Conservation (phyloP, 495 filamentous ascomycete species). For the Podospora fimiseda region DNA sequence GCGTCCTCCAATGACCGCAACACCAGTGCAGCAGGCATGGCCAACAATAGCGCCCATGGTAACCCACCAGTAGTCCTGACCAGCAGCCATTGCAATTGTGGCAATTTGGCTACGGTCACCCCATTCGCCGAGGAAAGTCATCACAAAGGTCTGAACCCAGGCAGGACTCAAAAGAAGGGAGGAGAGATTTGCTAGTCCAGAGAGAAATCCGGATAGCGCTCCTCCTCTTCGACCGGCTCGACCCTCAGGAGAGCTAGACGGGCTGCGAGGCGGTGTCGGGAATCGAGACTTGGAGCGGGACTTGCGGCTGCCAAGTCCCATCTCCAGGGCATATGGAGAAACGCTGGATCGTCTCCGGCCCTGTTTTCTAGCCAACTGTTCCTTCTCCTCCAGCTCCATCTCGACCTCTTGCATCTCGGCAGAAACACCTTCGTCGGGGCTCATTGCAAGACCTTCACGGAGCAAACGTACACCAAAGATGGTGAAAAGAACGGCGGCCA, state of each 20-base stretch:
- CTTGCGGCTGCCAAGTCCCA: constrained; percentile 52
- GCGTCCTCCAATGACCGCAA: constrained; percentile 87
- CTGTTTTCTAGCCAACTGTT: constrained; percentile 56
- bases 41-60: constrained; percentile 82
- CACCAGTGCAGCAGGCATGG: constrained; percentile 82
- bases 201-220: constrained; percentile 31
- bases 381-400: constrained; percentile 90
- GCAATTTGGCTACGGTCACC: constrained; percentile 97
- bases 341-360: constrained; percentile 49
- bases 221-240: constrained; percentile 36
- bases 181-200: constrained; percentile 77
- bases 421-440: constrained; percentile 75
- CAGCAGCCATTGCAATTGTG: constrained; percentile 97
- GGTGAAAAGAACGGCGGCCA: constrained; percentile 78
- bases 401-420: constrained; percentile 98
- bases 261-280: constrained; percentile 53
- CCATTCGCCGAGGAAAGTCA: constrained; percentile 99
- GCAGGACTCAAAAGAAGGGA: constrained; percentile 85
- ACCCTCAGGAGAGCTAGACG: constrained; percentile 50
- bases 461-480: constrained; percentile 83
- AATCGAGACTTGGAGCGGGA: constrained; percentile 55
- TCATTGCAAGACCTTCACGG: constrained; percentile 83
- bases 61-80: constrained; percentile 99
- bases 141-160: constrained; percentile 98
- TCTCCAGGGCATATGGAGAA: constrained; percentile 59